These are phyloP conservation scores for Aristolochia californica DNA, from an alignment of 164 flowering plant species.

Conservation along the genomic window DNA sequence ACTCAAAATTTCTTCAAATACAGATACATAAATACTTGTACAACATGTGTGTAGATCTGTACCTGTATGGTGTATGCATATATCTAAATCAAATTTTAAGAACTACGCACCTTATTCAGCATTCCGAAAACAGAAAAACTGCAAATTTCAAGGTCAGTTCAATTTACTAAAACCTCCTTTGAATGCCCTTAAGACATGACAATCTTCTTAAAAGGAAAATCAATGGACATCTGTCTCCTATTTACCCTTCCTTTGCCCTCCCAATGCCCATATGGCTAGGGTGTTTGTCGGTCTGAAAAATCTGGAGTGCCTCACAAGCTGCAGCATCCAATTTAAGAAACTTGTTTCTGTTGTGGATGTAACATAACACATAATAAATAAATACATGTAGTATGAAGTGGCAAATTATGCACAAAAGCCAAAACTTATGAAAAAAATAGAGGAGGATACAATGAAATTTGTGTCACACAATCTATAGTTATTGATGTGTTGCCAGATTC, in stretches of 20 bases:
- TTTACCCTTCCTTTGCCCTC: slow-evolving; percentile 97
- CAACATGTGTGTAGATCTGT: too few species aligned
- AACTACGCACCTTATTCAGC: slow-evolving; percentile 74
- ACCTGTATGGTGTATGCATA: slow-evolving; percentile 9
- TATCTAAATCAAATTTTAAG: background rate
- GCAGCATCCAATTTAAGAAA: slow-evolving; percentile 92
- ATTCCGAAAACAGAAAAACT: slow-evolving; percentile 99
- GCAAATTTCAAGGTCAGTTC: slow-evolving; percentile 13
- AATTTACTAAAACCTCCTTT: background rate
- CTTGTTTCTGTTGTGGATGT: slow-evolving; percentile 51
- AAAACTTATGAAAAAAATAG: too few species aligned
- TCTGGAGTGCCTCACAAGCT: slow-evolving; percentile 85
- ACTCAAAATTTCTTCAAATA: too few species aligned
- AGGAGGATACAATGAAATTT: slow-evolving; percentile 79
- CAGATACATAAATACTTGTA: too few species aligned
- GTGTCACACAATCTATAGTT: slow-evolving; percentile 55
- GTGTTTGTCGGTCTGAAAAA: slow-evolving; percentile 92
- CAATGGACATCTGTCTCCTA: background rate
- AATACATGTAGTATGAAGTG: background rate
- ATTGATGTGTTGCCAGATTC: slow-evolving; percentile 73
- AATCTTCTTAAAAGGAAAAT: background rate
- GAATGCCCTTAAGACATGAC: background rate
- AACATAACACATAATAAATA: slow-evolving; percentile 16
- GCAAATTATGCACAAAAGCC: too few species aligned
- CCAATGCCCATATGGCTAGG: slow-evolving; percentile 99